Base-by-base conservation (phyloP, 2,329 filamentous ascomycete genomes). In the Xenoacremonium recifei region DNA sequence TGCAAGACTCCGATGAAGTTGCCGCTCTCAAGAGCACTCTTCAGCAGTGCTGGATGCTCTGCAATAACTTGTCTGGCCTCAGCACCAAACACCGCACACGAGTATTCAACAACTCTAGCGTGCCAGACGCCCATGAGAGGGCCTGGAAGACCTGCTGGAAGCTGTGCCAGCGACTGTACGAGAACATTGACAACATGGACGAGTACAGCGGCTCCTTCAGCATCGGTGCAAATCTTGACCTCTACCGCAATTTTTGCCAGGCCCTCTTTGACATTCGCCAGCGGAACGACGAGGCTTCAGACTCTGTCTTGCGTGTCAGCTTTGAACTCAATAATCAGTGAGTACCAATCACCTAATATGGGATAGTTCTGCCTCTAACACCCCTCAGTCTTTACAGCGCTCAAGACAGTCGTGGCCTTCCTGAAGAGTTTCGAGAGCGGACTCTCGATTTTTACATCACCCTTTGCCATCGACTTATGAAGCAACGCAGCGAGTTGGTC, bases 91-190 rank as follows among this genome's bases (percentile, higher is more conserved):
- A 96, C 59, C 82, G 89, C 20, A 80, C 89, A 53, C 78, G 87
- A 16, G 84, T 90, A 21, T 92, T 93, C 64, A 83, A 81, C 62
- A 86, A 79, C 54, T 84, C 85, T 1, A 84, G 82, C 11, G 84
- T 81, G 10, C 84, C 85, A 1, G 85, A 89, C 51, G 80, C 85
- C 20, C 87, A 95, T 59, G 89, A 95, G 61, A 85, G 86, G 55
- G 90, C 91, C 1, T 96, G 91, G 92, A 89, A 87, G 63, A 87
- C 86, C 48, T 97, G 91, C 67, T 97, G 91, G 92, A 87, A 85
- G 55, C 72, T 97, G 18, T 97, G 91, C 60, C 89, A 95, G 61
- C 85, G 87, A 44, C 76, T 97, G 3, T 96, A 96, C 61, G 81
- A 90, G 47, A 89, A 85, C 51, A 79, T 84, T 38, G 82, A 92